phyloP scores from a whole-genome alignment of 2,329 filamentous ascomycete genomes.

The Aspergillus chevalieri region DNA sequence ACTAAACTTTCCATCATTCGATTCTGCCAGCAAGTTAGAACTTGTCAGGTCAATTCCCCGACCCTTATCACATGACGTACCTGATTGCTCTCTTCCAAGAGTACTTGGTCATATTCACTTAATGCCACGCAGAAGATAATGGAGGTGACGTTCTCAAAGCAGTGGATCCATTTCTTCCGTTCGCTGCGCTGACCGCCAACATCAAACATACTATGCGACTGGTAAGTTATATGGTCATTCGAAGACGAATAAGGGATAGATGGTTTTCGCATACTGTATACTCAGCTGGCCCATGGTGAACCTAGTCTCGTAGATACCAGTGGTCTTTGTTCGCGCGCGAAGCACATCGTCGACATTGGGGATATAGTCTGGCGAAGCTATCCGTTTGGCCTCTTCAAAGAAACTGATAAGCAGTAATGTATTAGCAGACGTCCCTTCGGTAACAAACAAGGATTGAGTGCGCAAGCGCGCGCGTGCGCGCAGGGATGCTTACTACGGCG shows the following conservation, averaged over 20 bases:
- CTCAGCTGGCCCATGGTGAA: conserved; percentile 98
- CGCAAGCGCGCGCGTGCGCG: background rate
- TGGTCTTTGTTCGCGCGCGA: conserved; percentile 93
- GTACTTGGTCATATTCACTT: conserved; percentile 96
- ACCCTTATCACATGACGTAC: conserved; percentile 44
- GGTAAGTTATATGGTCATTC: conserved; percentile 9
- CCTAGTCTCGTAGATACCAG: conserved; percentile 96
- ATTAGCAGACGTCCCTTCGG: conserved; percentile 16
- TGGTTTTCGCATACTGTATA: conserved; percentile 67
- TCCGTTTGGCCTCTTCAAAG: conserved; percentile 85
- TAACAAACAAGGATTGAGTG: background rate
- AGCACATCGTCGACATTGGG: conserved; percentile 93
- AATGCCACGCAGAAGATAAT: conserved; percentile 99
- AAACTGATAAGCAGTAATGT: conserved; percentile 56
- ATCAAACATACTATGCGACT: conserved; percentile 80
- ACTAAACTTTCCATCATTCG: conserved; percentile 99
- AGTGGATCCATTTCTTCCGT: conserved; percentile 99
- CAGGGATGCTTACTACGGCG: conserved; percentile 70
- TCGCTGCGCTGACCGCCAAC: conserved; percentile 96
- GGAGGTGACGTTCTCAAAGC: conserved; percentile 98
- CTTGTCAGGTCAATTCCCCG: no score
- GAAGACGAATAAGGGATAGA: background rate
- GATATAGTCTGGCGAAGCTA: conserved; percentile 77
- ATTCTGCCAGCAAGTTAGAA: conserved; percentile 57
- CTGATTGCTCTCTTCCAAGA: conserved; percentile 95